Conservation (phyloP, 495 filamentous ascomycete species). For the Coniosporium apollinis region DNA sequence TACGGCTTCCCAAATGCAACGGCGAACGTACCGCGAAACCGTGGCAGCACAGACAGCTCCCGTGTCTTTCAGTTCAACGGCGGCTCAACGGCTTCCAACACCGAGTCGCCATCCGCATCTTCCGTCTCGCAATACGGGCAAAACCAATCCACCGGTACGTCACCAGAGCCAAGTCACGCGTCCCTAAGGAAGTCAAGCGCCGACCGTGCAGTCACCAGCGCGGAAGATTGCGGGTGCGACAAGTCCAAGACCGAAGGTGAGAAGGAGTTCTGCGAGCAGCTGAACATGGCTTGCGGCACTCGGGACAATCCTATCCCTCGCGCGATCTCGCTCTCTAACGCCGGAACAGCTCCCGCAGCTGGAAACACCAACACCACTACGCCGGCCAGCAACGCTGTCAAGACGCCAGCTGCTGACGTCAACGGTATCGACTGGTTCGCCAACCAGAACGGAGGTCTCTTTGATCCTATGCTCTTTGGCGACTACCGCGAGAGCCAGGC, state of each 20-base stretch:
- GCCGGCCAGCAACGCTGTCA: slow-evolving; percentile 14
- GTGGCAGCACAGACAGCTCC: slow-evolving; percentile 12
- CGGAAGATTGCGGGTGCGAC: slow-evolving; percentile 40
- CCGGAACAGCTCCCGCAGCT: slow-evolving; percentile 13
- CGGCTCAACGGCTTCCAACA: slow-evolving; percentile 27
- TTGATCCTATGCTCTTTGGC: slow-evolving; percentile 82
- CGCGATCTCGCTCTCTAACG: slow-evolving; percentile 20
- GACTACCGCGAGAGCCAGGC: slow-evolving; percentile 88
- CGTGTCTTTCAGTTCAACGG: slow-evolving; percentile 23
- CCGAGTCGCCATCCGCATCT: slow-evolving; percentile 38
- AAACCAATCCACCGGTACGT: slow-evolving; percentile 76
- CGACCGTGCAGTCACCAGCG: slow-evolving; percentile 9
- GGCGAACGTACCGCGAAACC: slow-evolving; percentile 3
- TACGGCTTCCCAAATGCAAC: slow-evolving; percentile 10
- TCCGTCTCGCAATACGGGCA: slow-evolving; percentile 42
- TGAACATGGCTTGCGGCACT: slow-evolving; percentile 57
- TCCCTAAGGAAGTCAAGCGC: slow-evolving; percentile 28
- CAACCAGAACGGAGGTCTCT: slow-evolving; percentile 72
- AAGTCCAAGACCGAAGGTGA: slow-evolving; percentile 45
- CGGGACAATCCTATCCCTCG: slow-evolving; percentile 48
- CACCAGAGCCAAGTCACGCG: slow-evolving; percentile 46
- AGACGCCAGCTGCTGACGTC: slow-evolving; percentile 16
- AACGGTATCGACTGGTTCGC: slow-evolving; percentile 57
- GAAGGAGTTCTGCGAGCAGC: slow-evolving; percentile 48
- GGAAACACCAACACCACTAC: neutral